These are phyloP conservation scores for Fusarium austroafricanum DNA, from an alignment of 2,329 filamentous ascomycete genomes.

Conservation along the genomic window DNA sequence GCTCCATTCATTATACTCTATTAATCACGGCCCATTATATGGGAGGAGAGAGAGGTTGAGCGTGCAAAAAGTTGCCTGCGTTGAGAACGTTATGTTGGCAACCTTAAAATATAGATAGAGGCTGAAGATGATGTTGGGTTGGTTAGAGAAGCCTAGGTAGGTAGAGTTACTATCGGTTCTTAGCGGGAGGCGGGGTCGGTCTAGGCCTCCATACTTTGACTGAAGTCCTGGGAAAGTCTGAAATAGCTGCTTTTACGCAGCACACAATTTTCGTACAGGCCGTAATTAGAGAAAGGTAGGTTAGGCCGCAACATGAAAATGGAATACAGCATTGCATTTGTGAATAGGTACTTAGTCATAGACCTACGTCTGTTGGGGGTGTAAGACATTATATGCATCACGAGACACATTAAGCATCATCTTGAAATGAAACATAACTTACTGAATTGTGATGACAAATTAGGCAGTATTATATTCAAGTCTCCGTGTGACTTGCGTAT, in stretches of 20 bases:
- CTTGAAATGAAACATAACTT: too few species aligned
- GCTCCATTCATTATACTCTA: slow-evolving; percentile 60
- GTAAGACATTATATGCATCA: slow-evolving; percentile 8
- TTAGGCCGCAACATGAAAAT: slow-evolving; percentile 14
- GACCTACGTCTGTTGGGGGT: slow-evolving; percentile 2
- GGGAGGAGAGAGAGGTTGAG: slow-evolving; percentile 13
- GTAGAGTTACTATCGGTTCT: neutral
- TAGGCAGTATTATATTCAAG: neutral
- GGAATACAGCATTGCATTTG: neutral
- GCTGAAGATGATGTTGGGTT: slow-evolving; percentile 31
- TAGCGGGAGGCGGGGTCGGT: slow-evolving; percentile 40
- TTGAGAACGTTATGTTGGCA: slow-evolving; percentile 17
- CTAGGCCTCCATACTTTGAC: slow-evolving; percentile 22
- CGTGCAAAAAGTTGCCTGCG: slow-evolving; percentile 15
- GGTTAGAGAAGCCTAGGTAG: slow-evolving; percentile 26
- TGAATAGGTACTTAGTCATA: neutral
- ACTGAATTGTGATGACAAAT: neutral
- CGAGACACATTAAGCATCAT: neutral
- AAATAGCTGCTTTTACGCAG: slow-evolving; percentile 28
- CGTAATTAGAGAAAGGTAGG: neutral
- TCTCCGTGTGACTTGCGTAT: neutral
- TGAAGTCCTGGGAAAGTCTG: slow-evolving; percentile 5
- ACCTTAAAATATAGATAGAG: slow-evolving; percentile 15
- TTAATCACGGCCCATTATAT: slow-evolving; percentile 30
- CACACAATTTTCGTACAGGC: slow-evolving; percentile 9